These are phyloP conservation scores for Nicotiana rustica DNA, from an alignment of 305 asterid species.

Conservation along the genomic window DNA sequence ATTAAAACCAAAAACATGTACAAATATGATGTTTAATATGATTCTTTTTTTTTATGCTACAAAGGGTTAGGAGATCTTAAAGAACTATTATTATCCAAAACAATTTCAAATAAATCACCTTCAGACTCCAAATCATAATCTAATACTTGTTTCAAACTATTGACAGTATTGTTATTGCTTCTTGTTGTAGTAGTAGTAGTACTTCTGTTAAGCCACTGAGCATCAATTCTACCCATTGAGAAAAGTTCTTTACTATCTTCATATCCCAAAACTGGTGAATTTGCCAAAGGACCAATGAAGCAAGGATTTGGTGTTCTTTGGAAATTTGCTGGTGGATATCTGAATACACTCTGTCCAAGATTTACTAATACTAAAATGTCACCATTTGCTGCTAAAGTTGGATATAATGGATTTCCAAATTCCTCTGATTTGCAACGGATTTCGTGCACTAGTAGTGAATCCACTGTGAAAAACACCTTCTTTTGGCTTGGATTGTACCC, in stretches of 20 bases:
- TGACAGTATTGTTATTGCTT: conserved; percentile 66
- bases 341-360: conserved; percentile 77
- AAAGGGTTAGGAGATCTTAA: conserved; percentile 59
- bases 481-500: conserved; percentile 70
- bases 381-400: conserved; percentile 65
- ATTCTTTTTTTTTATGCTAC: background rate
- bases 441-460: conserved; percentile 70
- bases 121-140: conserved; percentile 81
- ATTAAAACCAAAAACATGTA: conserved; percentile 17
- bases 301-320: conserved; percentile 78
- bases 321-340: conserved; percentile 55
- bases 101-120: conserved; percentile 85
- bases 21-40: background rate
- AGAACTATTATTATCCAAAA: conserved; percentile 53
- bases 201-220: conserved; percentile 60
- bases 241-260: conserved; percentile 85
- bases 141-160: conserved; percentile 48
- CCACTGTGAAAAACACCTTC: conserved; percentile 72
- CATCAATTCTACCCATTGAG: conserved; percentile 88
- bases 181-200: conserved; percentile 46
- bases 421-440: conserved; percentile 69
- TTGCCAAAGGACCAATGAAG: conserved; percentile 52
- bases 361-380: conserved; percentile 58
- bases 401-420: conserved; percentile 70
- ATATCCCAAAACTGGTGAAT: conserved; percentile 55